These are phyloP conservation scores for Zygosaccharomyces pseudobailii DNA, from an alignment of 1,139 yeast genomes.

Conservation along the genomic window DNA sequence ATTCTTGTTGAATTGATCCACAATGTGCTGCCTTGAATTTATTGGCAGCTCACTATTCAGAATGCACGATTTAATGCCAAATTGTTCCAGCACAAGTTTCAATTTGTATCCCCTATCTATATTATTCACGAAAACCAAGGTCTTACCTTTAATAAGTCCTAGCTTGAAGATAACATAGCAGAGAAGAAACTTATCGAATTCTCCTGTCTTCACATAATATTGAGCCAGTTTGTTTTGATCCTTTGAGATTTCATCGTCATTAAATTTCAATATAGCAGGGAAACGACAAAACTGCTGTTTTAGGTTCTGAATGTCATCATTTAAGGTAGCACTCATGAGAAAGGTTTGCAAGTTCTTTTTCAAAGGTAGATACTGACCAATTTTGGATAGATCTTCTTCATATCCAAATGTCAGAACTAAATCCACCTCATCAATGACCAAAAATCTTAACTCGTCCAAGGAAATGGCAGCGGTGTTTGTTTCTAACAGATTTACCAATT, in stretches of 20 bases:
- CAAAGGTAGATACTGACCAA: constrained; percentile 61
- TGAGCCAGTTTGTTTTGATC: constrained; percentile 64
- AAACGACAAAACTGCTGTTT: constrained; percentile 75
- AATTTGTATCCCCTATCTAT: constrained; percentile 94
- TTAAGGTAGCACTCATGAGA: constrained; percentile 94
- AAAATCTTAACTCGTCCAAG: constrained; percentile 53
- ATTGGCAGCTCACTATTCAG: constrained; percentile 90
- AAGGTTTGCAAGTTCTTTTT: constrained; percentile 80
- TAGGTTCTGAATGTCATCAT: constrained; percentile 75
- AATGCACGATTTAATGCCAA: constrained; percentile 85
- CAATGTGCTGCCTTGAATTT: constrained; percentile 89
- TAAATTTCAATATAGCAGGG: constrained; percentile 78
- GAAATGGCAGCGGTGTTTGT: constrained; percentile 40
- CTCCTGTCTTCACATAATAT: constrained; percentile 80
- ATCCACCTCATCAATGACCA: constrained; percentile 96
- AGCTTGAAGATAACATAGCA: constrained; percentile 90
- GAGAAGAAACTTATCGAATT: constrained; percentile 85
- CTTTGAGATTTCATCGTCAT: constrained; percentile 55
- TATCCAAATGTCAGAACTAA: constrained; percentile 86
- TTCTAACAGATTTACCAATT: constrained; percentile 58
- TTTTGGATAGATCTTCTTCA: constrained; percentile 69
- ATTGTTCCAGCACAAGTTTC: constrained; percentile 87
- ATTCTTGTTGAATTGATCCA: constrained; percentile 90
- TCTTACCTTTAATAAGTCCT: constrained; percentile 84
- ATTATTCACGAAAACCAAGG: constrained; percentile 84